Percentiles rank a stretch among this genome's conserved stretches.
Conservation (phyloP, 2,329 filamentous ascomycete genomes). For the Ceratocystis albifundus region DNA sequence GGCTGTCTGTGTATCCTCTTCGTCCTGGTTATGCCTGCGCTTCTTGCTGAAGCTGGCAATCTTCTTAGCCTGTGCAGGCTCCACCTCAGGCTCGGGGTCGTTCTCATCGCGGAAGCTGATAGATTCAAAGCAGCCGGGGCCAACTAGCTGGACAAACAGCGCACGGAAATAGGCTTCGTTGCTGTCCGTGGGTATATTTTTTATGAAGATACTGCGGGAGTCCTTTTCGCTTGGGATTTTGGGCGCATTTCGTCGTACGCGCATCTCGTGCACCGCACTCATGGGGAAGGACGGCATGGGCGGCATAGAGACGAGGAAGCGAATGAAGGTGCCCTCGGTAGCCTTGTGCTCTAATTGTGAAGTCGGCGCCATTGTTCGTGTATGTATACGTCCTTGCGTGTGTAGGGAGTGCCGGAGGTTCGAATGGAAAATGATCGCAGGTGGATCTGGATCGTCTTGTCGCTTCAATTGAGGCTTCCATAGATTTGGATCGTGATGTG, state of each 20-base stretch:
- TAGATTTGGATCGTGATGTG: no score
- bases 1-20: conserved; percentile 46
- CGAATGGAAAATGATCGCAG: no score
- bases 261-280: conserved; percentile 62
- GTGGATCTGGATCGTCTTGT: no score
- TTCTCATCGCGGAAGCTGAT: conserved; percentile 61
- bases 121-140: conserved; percentile 64
- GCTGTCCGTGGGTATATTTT: conserved; percentile 77
- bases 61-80: conserved; percentile 31
- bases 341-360: conserved; percentile 15
- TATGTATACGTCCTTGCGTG: neutral
- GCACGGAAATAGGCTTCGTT: conserved; percentile 65
- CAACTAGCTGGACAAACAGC: conserved; percentile 62
- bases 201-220: conserved; percentile 72
- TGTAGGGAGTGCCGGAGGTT: neutral
- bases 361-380: conserved; percentile 19
- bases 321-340: conserved; percentile 47
- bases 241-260: conserved; percentile 72
- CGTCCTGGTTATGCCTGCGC: conserved; percentile 33
- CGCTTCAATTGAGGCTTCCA: no score
- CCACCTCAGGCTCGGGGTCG: conserved; percentile 32
- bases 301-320: conserved; percentile 58
- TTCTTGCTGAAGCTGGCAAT: conserved; percentile 38
- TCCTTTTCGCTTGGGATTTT: conserved; percentile 64
- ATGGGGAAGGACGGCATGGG: conserved; percentile 50